Percentiles rank a stretch among this genome's conserved stretches.
These are phyloP conservation scores for Phaeosphaeria sp. DNA, from an alignment of 2,329 filamentous ascomycete species.

Conservation along the genomic window DNA sequence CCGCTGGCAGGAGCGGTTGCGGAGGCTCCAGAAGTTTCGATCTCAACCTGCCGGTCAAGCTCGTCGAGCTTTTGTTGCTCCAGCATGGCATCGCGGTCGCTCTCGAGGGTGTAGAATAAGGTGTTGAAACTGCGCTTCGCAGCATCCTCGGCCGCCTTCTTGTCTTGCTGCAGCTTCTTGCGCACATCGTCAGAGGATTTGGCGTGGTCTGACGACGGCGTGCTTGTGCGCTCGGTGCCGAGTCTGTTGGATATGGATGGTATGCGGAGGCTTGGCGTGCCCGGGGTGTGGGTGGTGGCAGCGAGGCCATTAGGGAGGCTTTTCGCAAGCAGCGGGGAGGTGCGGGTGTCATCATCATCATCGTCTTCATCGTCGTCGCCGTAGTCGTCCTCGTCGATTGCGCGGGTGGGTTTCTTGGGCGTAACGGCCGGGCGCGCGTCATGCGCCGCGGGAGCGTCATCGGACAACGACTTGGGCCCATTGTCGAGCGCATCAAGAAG, in stretches of 20 bases:
- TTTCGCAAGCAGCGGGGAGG: constrained; percentile 59
- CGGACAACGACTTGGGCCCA: constrained; percentile 29
- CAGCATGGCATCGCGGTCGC: constrained; percentile 93
- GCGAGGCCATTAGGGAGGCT: constrained; percentile 60
- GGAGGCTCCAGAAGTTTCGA: constrained; percentile 79
- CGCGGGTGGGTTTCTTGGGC: constrained; percentile 76
- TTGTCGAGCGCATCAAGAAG: constrained; percentile 32
- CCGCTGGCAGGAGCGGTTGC: constrained; percentile 57
- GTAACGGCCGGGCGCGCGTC: constrained; percentile 56
- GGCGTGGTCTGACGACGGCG: constrained; percentile 61
- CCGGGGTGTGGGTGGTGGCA: constrained; percentile 61
- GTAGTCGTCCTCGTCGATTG: constrained; percentile 85
- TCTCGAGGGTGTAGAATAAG: constrained; percentile 93
- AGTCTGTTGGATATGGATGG: constrained; percentile 69
- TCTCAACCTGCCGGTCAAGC: constrained; percentile 93
- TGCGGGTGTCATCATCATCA: constrained; percentile 49
- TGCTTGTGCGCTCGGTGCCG: constrained; percentile 64
- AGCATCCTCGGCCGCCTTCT: constrained; percentile 86
- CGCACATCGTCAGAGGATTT: constrained; percentile 86
- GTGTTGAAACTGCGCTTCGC: constrained; percentile 91
- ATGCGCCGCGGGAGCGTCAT: constrained; percentile 45
- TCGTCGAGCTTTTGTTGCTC: constrained; percentile 97
- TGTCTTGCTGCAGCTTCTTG: constrained; percentile 90
- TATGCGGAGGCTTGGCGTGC: constrained; percentile 71
- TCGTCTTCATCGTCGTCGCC: constrained; percentile 75